A percentile compares a stretch with the other conserved stretches of the same genome.
phyloP scores from a whole-genome alignment of 306 rosid genomes.

The Oemleria cerasiformis region DNA sequence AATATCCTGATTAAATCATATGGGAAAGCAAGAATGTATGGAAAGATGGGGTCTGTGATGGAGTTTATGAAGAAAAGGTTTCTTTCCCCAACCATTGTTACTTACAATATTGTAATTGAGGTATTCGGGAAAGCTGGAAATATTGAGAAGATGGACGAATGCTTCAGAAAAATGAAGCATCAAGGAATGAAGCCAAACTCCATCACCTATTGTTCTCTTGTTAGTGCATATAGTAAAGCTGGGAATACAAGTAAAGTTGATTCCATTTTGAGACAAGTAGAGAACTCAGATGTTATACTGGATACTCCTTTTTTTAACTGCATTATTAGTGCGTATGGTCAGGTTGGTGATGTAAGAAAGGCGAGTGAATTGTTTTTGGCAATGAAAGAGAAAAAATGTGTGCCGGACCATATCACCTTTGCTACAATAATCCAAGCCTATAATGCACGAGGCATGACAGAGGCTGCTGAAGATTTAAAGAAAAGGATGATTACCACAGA shows the following conservation, averaged over 20 bases:
- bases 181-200: slow-evolving; percentile 83
- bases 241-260: slow-evolving; percentile 57
- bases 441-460: slow-evolving; percentile 62
- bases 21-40: slow-evolving; percentile 69
- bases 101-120: slow-evolving; percentile 77
- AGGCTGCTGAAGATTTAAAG: slow-evolving; percentile 59
- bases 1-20: slow-evolving; percentile 77
- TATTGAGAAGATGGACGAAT: slow-evolving; percentile 56
- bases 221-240: slow-evolving; percentile 70
- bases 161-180: slow-evolving; percentile 70
- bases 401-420: slow-evolving; percentile 62
- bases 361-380: slow-evolving; percentile 58
- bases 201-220: slow-evolving; percentile 75
- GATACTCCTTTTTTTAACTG: slow-evolving; percentile 87
- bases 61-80: slow-evolving; percentile 72
- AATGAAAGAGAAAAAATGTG: slow-evolving; percentile 68
- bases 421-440: slow-evolving; percentile 71
- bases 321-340: slow-evolving; percentile 68
- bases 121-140: slow-evolving; percentile 78
- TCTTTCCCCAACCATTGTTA: slow-evolving; percentile 67
- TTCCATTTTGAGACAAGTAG: slow-evolving; percentile 69
- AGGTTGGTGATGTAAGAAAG: slow-evolving; percentile 56
- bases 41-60: slow-evolving; percentile 62
- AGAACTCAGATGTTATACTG: slow-evolving; percentile 67
- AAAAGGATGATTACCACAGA: slow-evolving; percentile 41